Base-by-base conservation (phyloP, 352 stramenopile species). In the Globisporangium parvum region DNA sequence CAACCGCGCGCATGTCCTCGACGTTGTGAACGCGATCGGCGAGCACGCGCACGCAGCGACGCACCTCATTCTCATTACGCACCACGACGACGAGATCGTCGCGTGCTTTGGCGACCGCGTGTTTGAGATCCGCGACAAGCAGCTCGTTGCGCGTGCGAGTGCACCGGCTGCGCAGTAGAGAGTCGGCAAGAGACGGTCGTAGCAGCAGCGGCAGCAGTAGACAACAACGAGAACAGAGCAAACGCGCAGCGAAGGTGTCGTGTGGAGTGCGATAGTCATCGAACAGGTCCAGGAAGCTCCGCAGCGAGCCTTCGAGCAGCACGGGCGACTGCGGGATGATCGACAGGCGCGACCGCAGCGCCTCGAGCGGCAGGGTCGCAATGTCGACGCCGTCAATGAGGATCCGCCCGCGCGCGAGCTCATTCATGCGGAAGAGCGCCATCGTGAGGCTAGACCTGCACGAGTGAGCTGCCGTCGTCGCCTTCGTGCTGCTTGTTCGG, bases 21-120 rank as follows among this genome's bases (percentile, higher is more conserved):
- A 60, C 18, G 66, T 96, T 2, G 62, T 97, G 1, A 72, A 96
- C 57, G 59, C 73, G 35, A 80, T 98, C 24, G 77, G 80, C 24
- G 82, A 76, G 41, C 54, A 78, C 33, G 65, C 72, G 2, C 57
- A 66, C 8, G 46, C 50, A 3, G 57, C 59, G 24, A 80, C 77
- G 5, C 77, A 87, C 45, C 59, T 97, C 60, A 75, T 98, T 31
- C 80, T 97, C 39, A 95, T 98, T 47, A 97, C 91, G 44, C 92
- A 98, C 67, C 88, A 97, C 62, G 74, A 93, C 33, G 88, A 97
- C 55, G 91, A 98, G 62, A 83, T 96, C 52, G 75, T 85, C 18
- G 67, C 74, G 5, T 90, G 80, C 51, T 93, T 97, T 60, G 73
- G 67, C 21, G 72, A 80, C 53, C 20, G 54, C 54, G 79, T 94